Evolutionary conservation across 306 rosid genomes (phyloP).

Genomic region (Fragaria iinumae): DNA sequence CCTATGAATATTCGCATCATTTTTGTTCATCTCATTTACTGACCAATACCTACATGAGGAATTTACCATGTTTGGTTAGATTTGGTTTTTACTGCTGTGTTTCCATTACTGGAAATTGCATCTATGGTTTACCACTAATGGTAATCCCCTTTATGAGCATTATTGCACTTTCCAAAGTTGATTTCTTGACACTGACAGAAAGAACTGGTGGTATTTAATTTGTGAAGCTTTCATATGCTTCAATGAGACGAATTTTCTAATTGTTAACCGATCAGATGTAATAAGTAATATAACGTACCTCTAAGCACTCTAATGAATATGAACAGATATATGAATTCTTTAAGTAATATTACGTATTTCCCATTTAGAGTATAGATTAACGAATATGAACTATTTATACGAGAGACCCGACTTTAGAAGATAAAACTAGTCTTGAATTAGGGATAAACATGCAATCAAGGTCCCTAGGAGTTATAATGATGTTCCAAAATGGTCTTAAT

Average conservation of each 20-base stretch:
- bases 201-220: background rate
- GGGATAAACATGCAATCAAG: background rate
- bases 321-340: background rate
- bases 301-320: too few relatives aligned
- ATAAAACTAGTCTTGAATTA: background rate
- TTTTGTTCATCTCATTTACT: background rate
- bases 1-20: conserved; percentile 20
- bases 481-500: background rate
- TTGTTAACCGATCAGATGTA: too few relatives aligned
- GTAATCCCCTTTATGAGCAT: background rate
- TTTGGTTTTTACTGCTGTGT: background rate
- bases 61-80: background rate
- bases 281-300: too few relatives aligned
- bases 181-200: background rate
- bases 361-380: background rate
- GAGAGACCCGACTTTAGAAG: background rate
- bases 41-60: background rate
- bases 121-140: background rate
- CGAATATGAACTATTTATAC: background rate
- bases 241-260: too few relatives aligned
- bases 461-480: background rate
- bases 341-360: too few relatives aligned
- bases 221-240: background rate
- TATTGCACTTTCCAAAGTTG: background rate
- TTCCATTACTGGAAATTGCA: background rate